Conservation (phyloP, 305 asterid genomes). For the Euphrasia arctica region DNA sequence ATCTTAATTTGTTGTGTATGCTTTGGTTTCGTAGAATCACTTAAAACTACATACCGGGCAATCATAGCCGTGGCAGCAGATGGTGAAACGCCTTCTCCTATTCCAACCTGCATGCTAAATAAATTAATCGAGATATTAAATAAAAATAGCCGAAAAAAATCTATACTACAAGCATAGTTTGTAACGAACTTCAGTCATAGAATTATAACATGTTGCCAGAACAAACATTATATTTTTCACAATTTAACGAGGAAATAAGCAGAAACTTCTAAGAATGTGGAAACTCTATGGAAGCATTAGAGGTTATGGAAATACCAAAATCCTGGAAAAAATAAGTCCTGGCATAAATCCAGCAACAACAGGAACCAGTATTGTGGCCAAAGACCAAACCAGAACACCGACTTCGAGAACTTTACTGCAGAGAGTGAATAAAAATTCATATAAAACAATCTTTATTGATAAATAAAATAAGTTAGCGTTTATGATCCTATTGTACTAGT, state of each 20-base stretch:
- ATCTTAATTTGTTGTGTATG: slow-evolving; percentile 2
- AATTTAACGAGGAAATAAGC: slow-evolving; percentile 1
- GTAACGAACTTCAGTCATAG: slow-evolving; percentile 2
- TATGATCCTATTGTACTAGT: slow-evolving; percentile 15
- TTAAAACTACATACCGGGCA: slow-evolving; percentile 64
- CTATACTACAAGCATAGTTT: slow-evolving; percentile 4
- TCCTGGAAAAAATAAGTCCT: slow-evolving; percentile 82
- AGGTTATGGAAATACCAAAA: slow-evolving; percentile 60
- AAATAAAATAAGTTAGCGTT: slow-evolving; percentile 20
- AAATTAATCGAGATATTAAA: slow-evolving; percentile 21
- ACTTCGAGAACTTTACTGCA: slow-evolving; percentile 86
- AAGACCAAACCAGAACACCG: slow-evolving; percentile 90
- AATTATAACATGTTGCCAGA: slow-evolving; percentile 4
- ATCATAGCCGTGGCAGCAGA: slow-evolving; percentile 98
- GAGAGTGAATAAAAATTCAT: slow-evolving; percentile 16
- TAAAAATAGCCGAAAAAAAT: background rate
- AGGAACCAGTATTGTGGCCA: slow-evolving; percentile 90
- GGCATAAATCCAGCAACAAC: slow-evolving; percentile 89
- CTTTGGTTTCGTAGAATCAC: slow-evolving; percentile 13
- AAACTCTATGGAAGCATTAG: slow-evolving; percentile 6
- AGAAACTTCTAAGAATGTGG: slow-evolving; percentile 10
- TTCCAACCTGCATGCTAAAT: slow-evolving; percentile 67
- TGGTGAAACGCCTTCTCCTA: slow-evolving; percentile 99
- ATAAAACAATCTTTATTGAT: slow-evolving; percentile 22
- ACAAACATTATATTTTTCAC: slow-evolving; percentile 16